Percentiles rank a stretch among this genome's conserved stretches.
Evolutionary conservation across 1,284 basidiomycete genomes (phyloP).

Genomic region (Naganishia albida): DNA sequence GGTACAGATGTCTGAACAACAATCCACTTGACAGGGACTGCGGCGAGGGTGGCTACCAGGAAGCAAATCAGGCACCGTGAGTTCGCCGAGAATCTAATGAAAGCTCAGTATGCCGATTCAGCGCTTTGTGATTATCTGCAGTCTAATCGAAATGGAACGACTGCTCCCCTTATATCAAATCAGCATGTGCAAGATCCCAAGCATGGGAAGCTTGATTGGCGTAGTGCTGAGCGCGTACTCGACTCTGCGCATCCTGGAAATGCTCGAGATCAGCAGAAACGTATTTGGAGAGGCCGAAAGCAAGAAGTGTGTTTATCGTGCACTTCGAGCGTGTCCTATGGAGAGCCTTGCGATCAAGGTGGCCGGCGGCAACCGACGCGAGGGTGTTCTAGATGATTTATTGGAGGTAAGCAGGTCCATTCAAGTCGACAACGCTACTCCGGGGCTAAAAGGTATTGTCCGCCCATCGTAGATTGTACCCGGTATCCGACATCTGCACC

Average conservation of each 20-base stretch:
- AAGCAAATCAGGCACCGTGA: conserved; percentile 21
- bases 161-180: conserved; percentile 6
- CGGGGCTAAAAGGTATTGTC: neutral
- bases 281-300: conserved; percentile 7
- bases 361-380: conserved; percentile 12
- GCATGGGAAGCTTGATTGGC: conserved; percentile 4
- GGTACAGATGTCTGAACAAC: neutral
- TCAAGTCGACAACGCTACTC: neutral
- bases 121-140: neutral
- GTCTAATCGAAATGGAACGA: conserved; percentile 15
- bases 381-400: conserved; percentile 26
- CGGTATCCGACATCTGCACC: conserved; percentile 13
- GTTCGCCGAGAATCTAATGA: neutral
- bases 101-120: neutral
- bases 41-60: conserved; percentile 16
- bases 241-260: conserved; percentile 24
- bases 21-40: neutral
- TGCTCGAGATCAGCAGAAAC: conserved; percentile 30
- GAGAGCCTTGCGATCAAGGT: conserved; percentile 25
- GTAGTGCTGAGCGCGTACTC: conserved; percentile 3
- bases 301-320: conserved; percentile 13
- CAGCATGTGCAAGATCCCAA: conserved; percentile 23
- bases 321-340: neutral
- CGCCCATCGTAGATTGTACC: conserved; percentile 10
- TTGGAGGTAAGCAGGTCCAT: conserved; percentile 13